Conservation (phyloP, 2,329 filamentous ascomycete species). For the Botrytis byssoidea region DNA sequence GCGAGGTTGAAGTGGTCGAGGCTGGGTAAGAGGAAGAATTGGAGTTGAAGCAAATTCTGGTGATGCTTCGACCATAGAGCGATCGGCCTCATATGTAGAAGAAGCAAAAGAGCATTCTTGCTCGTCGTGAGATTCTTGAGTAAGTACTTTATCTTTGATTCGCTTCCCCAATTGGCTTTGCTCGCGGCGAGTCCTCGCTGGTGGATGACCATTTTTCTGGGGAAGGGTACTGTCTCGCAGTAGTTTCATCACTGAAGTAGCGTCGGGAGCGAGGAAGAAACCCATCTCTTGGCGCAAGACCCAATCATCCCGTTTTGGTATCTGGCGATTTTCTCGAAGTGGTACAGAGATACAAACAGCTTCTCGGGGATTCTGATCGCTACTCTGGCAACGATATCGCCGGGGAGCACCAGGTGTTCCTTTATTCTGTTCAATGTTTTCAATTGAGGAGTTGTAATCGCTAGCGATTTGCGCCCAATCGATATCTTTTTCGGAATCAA, state of each 20-base stretch:
- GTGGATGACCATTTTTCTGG: neutral
- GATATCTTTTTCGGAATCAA: neutral
- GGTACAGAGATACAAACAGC: slow-evolving; percentile 13
- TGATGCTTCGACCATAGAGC: neutral
- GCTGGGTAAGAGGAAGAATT: neutral
- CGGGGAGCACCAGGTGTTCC: slow-evolving; percentile 10
- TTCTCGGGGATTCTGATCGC: neutral
- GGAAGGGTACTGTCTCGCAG: neutral
- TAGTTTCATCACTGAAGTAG: neutral
- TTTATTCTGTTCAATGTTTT: neutral
- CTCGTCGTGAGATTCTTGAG: neutral
- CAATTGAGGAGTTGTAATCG: neutral
- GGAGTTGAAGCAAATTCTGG: neutral
- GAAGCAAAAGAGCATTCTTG: neutral
- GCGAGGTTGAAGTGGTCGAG: slow-evolving; percentile 3
- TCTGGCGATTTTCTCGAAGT: neutral
- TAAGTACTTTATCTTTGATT: too few relatives aligned
- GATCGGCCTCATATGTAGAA: neutral
- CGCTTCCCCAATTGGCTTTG: neutral
- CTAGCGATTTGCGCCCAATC: slow-evolving; percentile 6
- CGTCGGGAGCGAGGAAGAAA: neutral
- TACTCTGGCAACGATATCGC: neutral
- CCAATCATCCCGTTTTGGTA: neutral
- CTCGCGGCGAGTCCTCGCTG: neutral
- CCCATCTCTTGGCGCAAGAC: neutral